Percentiles rank a stretch among this genome's conserved stretches.
phyloP scores from a whole-genome alignment of 306 rosid genomes.

The Sindora glabra region DNA sequence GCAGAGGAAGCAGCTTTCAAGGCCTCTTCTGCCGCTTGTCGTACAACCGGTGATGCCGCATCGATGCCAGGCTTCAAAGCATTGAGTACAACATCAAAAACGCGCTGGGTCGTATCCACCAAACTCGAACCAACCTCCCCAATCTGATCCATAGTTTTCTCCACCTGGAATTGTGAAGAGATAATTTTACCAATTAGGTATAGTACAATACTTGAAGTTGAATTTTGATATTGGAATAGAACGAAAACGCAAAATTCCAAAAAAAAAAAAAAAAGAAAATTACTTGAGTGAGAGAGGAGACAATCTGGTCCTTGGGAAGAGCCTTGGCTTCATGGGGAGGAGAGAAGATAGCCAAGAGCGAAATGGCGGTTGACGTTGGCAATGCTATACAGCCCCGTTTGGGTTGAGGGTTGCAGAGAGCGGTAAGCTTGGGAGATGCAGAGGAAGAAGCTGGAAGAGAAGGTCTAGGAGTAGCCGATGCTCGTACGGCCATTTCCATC shows the following conservation, averaged over 20 bases:
- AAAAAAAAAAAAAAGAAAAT: background rate
- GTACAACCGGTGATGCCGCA: slow-evolving; percentile 56
- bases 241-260: background rate
- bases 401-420: slow-evolving; percentile 27
- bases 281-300: slow-evolving; percentile 73
- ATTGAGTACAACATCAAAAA: slow-evolving; percentile 35
- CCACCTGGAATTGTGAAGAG: slow-evolving; percentile 58
- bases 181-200: no score
- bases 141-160: slow-evolving; percentile 71
- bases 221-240: no score
- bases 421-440: slow-evolving; percentile 15
- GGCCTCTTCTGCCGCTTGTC: slow-evolving; percentile 74
- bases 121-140: slow-evolving; percentile 65
- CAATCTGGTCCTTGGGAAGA: slow-evolving; percentile 67
- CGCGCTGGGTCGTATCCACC: slow-evolving; percentile 34
- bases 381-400: slow-evolving; percentile 43
- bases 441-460: slow-evolving; percentile 27
- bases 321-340: slow-evolving; percentile 64
- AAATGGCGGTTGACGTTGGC: slow-evolving; percentile 59
- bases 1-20: slow-evolving; percentile 70
- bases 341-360: slow-evolving; percentile 64
- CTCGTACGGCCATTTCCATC: slow-evolving; percentile 58
- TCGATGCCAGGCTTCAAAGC: slow-evolving; percentile 75
- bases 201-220: no score
- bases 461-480: slow-evolving; percentile 46